phyloP scores from a whole-genome alignment of 2,329 filamentous ascomycete species.

The Penicillium decumbens region DNA sequence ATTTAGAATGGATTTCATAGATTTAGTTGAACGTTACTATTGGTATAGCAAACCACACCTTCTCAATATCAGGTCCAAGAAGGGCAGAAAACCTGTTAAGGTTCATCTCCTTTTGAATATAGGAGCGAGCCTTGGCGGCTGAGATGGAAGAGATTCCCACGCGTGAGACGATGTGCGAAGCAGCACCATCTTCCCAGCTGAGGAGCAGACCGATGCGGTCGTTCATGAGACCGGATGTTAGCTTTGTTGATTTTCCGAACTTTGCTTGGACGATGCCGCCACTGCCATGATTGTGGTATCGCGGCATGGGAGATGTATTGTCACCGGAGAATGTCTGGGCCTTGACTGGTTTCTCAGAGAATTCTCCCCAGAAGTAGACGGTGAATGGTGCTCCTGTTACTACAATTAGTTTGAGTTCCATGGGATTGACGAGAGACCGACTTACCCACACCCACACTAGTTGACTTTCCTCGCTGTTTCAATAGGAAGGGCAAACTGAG shows the following conservation, averaged over 20 bases:
- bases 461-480: no score
- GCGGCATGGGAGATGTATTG: slow-evolving; percentile 34
- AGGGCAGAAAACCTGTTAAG: no score
- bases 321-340: slow-evolving; percentile 37
- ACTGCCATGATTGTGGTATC: slow-evolving; percentile 52
- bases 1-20: no score
- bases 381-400: slow-evolving; percentile 36
- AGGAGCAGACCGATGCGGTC: slow-evolving; percentile 58
- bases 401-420: slow-evolving; percentile 18
- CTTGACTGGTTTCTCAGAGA: slow-evolving; percentile 35
- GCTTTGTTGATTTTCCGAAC: slow-evolving; percentile 47
- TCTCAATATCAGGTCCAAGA: no score
- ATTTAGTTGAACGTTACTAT: no score
- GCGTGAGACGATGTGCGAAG: slow-evolving; percentile 53
- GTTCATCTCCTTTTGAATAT: slow-evolving; percentile 63
- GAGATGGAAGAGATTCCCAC: slow-evolving; percentile 67
- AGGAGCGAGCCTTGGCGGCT: slow-evolving; percentile 57
- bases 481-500: no score
- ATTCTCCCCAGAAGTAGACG: slow-evolving; percentile 45
- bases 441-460: no score
- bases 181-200: slow-evolving; percentile 52
- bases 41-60: no score
- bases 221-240: slow-evolving; percentile 51
- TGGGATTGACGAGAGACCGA: slow-evolving; percentile 1
- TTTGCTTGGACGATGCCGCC: slow-evolving; percentile 55